These are phyloP conservation scores for Phyllosticta citribraziliensis DNA, from an alignment of 2,329 filamentous ascomycete genomes.

Conservation along the genomic window DNA sequence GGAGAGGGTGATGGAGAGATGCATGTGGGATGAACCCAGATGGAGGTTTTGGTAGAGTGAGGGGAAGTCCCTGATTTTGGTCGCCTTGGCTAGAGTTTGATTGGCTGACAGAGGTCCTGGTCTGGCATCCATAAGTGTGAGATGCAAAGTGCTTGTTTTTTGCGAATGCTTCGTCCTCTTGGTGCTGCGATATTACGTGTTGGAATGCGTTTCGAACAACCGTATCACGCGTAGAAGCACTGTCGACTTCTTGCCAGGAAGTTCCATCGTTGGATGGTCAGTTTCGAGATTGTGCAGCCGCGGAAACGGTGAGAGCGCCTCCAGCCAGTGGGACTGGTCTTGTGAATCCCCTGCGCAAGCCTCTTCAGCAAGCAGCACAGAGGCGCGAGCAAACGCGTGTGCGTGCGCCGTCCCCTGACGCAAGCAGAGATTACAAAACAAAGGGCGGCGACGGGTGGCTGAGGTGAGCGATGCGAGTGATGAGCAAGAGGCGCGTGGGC, in stretches of 20 bases:
- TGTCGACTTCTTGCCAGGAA: background rate
- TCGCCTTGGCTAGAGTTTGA: background rate
- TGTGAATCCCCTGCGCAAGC: background rate
- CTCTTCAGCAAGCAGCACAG: background rate
- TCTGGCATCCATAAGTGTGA: background rate
- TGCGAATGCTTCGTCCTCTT: too few relatives aligned
- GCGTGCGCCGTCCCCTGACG: background rate
- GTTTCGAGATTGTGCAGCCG: too few relatives aligned
- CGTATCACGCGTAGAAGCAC: too few relatives aligned
- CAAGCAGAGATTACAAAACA: background rate
- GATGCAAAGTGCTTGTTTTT: background rate
- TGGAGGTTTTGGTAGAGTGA: background rate
- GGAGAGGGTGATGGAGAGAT: background rate
- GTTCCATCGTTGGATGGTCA: background rate
- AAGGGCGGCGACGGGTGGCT: background rate
- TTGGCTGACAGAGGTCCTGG: background rate
- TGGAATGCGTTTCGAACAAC: too few relatives aligned
- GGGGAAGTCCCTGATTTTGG: background rate
- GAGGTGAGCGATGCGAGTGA: background rate
- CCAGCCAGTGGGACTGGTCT: background rate
- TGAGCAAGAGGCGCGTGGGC: background rate
- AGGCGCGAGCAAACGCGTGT: background rate
- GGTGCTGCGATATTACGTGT: too few relatives aligned
- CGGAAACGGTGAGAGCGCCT: background rate
- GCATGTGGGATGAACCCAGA: background rate